Conservation (phyloP, 495 filamentous ascomycete species). For the Hypoxylon crocopeplum region DNA sequence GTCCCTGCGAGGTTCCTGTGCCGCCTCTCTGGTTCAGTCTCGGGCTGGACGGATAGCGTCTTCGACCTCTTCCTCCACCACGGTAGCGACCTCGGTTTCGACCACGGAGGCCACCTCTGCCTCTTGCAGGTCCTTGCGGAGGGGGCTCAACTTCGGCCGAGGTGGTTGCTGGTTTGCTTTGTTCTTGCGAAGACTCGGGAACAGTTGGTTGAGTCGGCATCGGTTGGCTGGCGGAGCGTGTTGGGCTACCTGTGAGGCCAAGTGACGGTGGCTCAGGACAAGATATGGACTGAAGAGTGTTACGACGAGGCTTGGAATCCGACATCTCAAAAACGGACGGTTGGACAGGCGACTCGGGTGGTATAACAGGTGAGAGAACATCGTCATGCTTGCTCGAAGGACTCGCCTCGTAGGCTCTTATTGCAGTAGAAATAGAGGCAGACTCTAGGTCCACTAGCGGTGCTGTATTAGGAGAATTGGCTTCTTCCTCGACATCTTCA, state of each 20-base stretch:
- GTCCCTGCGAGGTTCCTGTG: conserved; percentile 9
- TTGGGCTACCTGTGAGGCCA: conserved; percentile 31
- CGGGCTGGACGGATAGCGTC: conserved; percentile 26
- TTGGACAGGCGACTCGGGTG: conserved; percentile 13
- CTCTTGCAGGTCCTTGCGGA: conserved; percentile 17
- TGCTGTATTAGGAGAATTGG: conserved; percentile 3
- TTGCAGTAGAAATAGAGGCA: conserved; percentile 30
- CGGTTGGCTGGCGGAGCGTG: conserved; percentile 40
- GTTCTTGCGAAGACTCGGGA: conserved; percentile 3
- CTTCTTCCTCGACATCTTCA: conserved; percentile 38
- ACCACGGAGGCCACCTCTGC: conserved; percentile 33
- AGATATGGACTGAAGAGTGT: conserved; percentile 41
- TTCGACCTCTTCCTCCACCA: conserved; percentile 31
- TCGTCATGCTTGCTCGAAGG: conserved; percentile 17
- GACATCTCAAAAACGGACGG: conserved; percentile 10
- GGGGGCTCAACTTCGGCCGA: conserved; percentile 8
- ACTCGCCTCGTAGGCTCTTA: conserved; percentile 13
- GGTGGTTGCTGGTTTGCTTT: neutral
- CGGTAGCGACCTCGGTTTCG: conserved; percentile 38
- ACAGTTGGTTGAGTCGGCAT: conserved; percentile 28
- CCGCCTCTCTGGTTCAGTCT: conserved; percentile 14
- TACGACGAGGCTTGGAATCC: conserved; percentile 38
- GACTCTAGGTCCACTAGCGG: conserved; percentile 9
- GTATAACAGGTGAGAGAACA: conserved; percentile 18
- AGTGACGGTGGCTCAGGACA: conserved; percentile 33